Evolutionary conservation across 2,329 filamentous ascomycete genomes (phyloP), one percentile per base, ranked within the genome.

Genomic region (Neurospora sp.): DNA sequence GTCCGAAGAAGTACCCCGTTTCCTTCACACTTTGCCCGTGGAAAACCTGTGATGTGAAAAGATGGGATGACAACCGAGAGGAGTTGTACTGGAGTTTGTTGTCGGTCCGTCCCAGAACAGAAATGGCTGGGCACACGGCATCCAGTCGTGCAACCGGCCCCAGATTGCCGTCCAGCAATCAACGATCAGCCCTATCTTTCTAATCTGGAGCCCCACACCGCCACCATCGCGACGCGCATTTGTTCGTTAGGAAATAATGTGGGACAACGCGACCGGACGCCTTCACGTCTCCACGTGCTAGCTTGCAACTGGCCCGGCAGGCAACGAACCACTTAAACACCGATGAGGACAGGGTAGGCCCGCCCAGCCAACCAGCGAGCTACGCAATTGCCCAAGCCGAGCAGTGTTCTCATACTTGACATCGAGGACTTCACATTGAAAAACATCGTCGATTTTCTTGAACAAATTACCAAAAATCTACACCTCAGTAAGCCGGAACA

Each of bases 271-370:
- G 74, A 72, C 70, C n/a, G 17, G 23, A 12, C 43, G 40, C 52
- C 41, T 33, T 36, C 73, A 70, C 74, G 74, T 71, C 41, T 65
- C 57, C 74, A 75, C 74, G 74, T 75, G 74, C 62, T 33, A 62
- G 52, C 52, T 36, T 17, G 6, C 52, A 62, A 36, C 52, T 62
- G 52, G 52, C 23, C 52, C 15, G 52, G 52, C 52, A 62, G 28
- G 23, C 43, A 15, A 17, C 17, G 17, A 43, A 19, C 38, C 62
- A 67, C 66, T 70, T 66, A 67, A 71, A 46, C 17, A 28, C 52
- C 52, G 28, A 17, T 33, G 52, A 62, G 52, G 52, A 62, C 52
- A 33, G 52, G 52, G 52, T 10, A 33, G 28, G 12, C 52, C 52
- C 52, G 23, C 52, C 23, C 52, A 62, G 52, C 52, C 52, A 62